Conservation (phyloP, 495 filamentous ascomycete species). For the Podospora fimiseda region DNA sequence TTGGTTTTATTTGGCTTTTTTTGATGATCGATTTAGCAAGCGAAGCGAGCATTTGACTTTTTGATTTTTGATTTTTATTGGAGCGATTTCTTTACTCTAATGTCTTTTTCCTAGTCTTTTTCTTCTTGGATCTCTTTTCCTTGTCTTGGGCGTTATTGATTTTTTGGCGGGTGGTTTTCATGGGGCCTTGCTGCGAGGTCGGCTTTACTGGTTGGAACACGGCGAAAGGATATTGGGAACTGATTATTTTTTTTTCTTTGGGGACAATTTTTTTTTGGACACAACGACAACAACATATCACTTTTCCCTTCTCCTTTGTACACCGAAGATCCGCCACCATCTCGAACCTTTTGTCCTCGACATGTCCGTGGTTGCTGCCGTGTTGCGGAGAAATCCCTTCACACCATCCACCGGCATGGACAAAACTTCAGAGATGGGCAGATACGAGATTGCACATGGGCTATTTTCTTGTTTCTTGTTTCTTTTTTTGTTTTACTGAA, state of each 20-base stretch:
- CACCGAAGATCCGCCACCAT: constrained; percentile 1
- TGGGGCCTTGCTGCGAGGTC: too few species aligned
- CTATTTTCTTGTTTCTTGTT: neutral
- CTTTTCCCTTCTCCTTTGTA: constrained; percentile 8
- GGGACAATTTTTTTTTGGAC: constrained; percentile 3
- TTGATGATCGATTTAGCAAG: neutral
- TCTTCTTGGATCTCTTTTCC: constrained; percentile 3
- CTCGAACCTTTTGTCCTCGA: too few species aligned
- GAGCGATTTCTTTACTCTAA: neutral
- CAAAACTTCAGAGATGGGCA: too few species aligned
- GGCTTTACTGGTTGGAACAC: constrained; percentile 10
- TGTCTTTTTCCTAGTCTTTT: neutral
- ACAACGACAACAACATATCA: too few species aligned
- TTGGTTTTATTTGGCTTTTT: constrained; percentile 3
- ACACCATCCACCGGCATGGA: constrained; percentile 8
- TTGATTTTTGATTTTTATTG: neutral
- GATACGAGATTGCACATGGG: constrained; percentile 6
- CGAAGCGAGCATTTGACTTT: neutral
- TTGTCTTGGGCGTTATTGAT: constrained; percentile 9
- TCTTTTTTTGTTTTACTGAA: neutral
- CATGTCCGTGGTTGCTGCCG: constrained; percentile 2
- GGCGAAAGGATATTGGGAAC: constrained; percentile 7
- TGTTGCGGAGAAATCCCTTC: constrained; percentile 18
- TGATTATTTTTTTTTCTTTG: constrained; percentile 1
- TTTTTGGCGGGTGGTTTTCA: constrained; percentile 21